Base-by-base conservation (phyloP, 139 green algal genomes). In the Chlamydomonas urium region DNA sequence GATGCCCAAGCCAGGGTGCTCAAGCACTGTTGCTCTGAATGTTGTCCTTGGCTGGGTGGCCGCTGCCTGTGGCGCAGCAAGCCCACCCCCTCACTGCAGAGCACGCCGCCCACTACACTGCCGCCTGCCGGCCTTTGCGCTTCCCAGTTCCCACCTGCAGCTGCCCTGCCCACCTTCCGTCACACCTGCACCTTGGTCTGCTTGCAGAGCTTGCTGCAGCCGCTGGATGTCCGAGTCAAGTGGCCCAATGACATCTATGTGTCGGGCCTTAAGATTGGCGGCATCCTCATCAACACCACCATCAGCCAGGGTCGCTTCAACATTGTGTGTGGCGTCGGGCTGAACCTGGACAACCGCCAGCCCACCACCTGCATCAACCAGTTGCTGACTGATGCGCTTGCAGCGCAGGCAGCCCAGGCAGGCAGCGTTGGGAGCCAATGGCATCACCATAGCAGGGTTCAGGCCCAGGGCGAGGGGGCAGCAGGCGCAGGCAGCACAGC, bases 241-340 rank as follows among this genome's bases (percentile, higher is more conserved):
- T 98, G 94, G 94, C 94, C 94, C 59, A 98, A 98, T 69, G 94
- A 98, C 79, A 79, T 98, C 4, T 97, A 98, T 81, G 19, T 33
- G 8, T n/a, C 53, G 0, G 72, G 69, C 28, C 72, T 92, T 19
- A 98, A 98, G 80, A 73, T 98, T 14, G 94, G 89, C 0, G 94
- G 94, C 57, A 83, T 97, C 2, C 87, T 98, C 38, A 96, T 96
- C 71, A 87, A 97, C 47, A 94, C 88, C 33, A 88, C 84, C 1
- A 98, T 68, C 68, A 85, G 70, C 17, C 65, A 2, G 23, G 68
- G 36, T 28, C 48, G 71, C 47, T 97, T 98, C 72, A 73, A 86
- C 32, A 75, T 96, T 6, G 77, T 84, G 33, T 36, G 37, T 81
- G 94, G 93, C 33, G 78, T 96, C 2, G 94, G 94, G 0, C 48